Evolutionary conservation across 176 grass and related monocot genomes (phyloP), one percentile per base, ranked within the genome.

Genomic region (Otatea glauca): DNA sequence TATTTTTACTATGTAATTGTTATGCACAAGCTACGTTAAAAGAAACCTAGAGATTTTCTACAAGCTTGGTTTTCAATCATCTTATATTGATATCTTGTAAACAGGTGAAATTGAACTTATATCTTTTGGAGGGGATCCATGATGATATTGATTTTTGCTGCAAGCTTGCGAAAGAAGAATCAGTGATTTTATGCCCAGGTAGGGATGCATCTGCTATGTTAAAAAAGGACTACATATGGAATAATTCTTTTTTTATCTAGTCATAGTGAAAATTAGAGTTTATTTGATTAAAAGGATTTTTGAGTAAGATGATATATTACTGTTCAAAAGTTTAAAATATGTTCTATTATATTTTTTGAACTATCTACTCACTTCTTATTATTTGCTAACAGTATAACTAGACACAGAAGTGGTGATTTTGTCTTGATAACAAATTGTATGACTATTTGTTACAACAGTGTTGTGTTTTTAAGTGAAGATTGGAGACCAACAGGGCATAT

Each of bases 61-160:
- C 25, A 11, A 21, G 2, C 16, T 53, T 55, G 5, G 4, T 32
- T 70, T 70, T 64, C 5, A 17, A 2, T 89, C 24, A 82, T 21
- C 15, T 78, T 41, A 55, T 18, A n/a, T 48, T 70, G 37, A 82
- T n/a, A n/a, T 49, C 5, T 8, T 61, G 10, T 70, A 47, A 81
- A 84, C 72, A 97, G 95, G 92, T 90, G 21, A 92, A 94, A 82
- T 53, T 97, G 70, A 81, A 97, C 83, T 42, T 89, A 17, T 73
- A 84, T 64, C 74, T 72, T 81, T 73, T 98, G 85, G 80, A 95
- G 71, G 87, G 83, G 21, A 88, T 98, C 54, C 47, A 82, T 61
- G 92, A 95, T 56, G 95, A 98, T 76, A 67, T 95, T 78, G 89
- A 98, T 60, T 94, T 97, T 75, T 98, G 95, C 47, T 86, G 77